Conservation (phyloP, 805 yeast genomes). For the Kazachstania martiniae region DNA sequence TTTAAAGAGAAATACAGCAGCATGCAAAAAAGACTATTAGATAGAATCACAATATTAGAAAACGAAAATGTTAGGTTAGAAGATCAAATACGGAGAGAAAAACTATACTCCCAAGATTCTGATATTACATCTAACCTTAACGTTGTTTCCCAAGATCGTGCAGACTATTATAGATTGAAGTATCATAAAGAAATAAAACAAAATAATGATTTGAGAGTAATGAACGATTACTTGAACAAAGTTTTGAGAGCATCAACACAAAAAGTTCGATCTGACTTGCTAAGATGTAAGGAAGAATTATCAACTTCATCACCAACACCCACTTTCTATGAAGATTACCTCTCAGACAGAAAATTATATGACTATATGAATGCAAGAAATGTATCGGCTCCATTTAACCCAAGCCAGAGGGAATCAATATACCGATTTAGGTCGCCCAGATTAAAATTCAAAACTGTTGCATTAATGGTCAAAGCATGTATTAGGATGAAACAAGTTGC, state of each 20-base stretch:
- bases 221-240: conserved; percentile 25
- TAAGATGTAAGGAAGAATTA: conserved; percentile 19
- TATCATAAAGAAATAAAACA: conserved; percentile 24
- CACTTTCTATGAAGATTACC: not conserved
- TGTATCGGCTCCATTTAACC: no score
- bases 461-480: conserved; percentile 21
- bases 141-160: conserved; percentile 8
- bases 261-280: conserved; percentile 21
- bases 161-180: conserved; percentile 23
- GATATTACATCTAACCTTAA: not conserved
- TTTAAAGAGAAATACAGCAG: conserved; percentile 7
- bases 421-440: conserved; percentile 1
- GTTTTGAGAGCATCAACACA: conserved; percentile 23
- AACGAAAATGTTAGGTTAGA: conserved; percentile 19
- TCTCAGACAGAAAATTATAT: no score
- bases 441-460: conserved; percentile 21
- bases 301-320: conserved; percentile 2
- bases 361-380: not conserved
- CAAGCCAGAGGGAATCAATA: no score
- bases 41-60: conserved; percentile 16
- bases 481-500: conserved; percentile 21
- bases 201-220: conserved; percentile 23
- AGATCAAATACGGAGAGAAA: conserved; percentile 3
- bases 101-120: not conserved
- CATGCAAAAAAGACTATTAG: conserved; percentile 15